Conservation (phyloP, 2,329 filamentous ascomycete species). For the Talaromyces funiculosus region DNA sequence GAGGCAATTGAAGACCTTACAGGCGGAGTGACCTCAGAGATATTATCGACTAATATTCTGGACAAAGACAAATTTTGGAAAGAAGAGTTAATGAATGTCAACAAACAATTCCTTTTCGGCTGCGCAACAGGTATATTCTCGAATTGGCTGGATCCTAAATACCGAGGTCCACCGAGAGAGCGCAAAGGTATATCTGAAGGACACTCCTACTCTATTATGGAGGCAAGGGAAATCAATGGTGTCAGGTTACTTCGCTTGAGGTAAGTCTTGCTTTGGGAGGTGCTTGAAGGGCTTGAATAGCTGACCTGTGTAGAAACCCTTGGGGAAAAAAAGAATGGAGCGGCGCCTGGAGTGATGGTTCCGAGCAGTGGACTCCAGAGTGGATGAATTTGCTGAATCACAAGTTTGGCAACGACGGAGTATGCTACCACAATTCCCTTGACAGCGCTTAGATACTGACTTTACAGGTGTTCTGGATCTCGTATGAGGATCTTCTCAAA, state of each 20-base stretch:
- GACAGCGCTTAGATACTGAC: neutral
- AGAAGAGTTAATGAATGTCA: slow-evolving; percentile 72
- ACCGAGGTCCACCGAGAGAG: slow-evolving; percentile 30
- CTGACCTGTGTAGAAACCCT: slow-evolving; percentile 56
- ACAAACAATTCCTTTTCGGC: slow-evolving; percentile 62
- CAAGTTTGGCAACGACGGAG: slow-evolving; percentile 70
- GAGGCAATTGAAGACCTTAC: slow-evolving; percentile 57
- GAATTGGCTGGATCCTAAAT: slow-evolving; percentile 38
- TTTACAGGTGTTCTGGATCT: slow-evolving; percentile 53
- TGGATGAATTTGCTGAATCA: slow-evolving; percentile 69
- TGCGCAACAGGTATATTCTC: slow-evolving; percentile 44
- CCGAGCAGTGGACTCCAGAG: slow-evolving; percentile 76
- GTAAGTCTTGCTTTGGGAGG: slow-evolving; percentile 26
- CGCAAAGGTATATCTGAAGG: slow-evolving; percentile 43
- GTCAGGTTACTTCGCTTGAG: slow-evolving; percentile 59
- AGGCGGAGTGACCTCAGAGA: slow-evolving; percentile 45
- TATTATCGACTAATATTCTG: slow-evolving; percentile 43
- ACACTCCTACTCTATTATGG: slow-evolving; percentile 56
- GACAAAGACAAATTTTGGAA: slow-evolving; percentile 77
- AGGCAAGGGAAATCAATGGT: slow-evolving; percentile 56
- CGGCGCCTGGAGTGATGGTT: slow-evolving; percentile 75
- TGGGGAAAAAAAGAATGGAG: slow-evolving; percentile 80
- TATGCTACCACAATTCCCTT: slow-evolving; percentile 18
- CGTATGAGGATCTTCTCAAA: slow-evolving; percentile 53
- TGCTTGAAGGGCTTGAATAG: neutral